Evolutionary conservation across 2,329 filamentous ascomycete genomes (phyloP), one percentile per base, ranked within the genome.

Genomic region (Helotiales sp.): DNA sequence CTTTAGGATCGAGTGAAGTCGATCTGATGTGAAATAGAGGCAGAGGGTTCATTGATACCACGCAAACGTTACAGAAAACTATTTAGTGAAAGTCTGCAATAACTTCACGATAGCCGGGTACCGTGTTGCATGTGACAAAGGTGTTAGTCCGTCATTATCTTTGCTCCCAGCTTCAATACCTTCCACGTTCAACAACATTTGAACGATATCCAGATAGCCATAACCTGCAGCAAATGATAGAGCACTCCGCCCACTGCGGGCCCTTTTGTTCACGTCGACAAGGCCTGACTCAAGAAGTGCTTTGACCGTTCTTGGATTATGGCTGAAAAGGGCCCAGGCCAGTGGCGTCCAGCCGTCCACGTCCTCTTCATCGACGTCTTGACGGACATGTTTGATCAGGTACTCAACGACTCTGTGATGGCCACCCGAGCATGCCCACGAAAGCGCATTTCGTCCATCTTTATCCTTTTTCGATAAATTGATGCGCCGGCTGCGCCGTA

Each of bases 171-270:
- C 37, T 1, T 71, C 64, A 49, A 70, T 69, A 0, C 62, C 67
- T 30, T 58, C 40, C 8, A 49, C 28, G 13, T 58, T 24, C 11
- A 67, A 28, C 30, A 71, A 26, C 22, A 70, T n/a, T 32, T 67
- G 63, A 1, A 78, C 71, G 24, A 76, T 70, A 3, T 64, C 45
- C 13, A 65, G 70, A 65, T 79, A 78, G 0, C 78, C 77, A 62
- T 80, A 79, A 34, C 71, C 75, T 24, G 76, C 74, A 32, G 78
- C 78, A 76, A 74, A 80, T 49, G 75, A 77, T 26, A 81, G 69
- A 43, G 76, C 71, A 11, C 73, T 79, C 26, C 74, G 69, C 43
- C 77, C 76, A 61, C 67, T 59, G 6, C 37, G 15, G 61, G 79
- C 78, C 24, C 73, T 68, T 34, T 72, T 72, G 62, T 79, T 74